Percentiles rank a stretch among this genome's conserved stretches.
These are phyloP conservation scores for Mycena galericulata DNA, from an alignment of 768 basidiomycete species.

Conservation along the genomic window DNA sequence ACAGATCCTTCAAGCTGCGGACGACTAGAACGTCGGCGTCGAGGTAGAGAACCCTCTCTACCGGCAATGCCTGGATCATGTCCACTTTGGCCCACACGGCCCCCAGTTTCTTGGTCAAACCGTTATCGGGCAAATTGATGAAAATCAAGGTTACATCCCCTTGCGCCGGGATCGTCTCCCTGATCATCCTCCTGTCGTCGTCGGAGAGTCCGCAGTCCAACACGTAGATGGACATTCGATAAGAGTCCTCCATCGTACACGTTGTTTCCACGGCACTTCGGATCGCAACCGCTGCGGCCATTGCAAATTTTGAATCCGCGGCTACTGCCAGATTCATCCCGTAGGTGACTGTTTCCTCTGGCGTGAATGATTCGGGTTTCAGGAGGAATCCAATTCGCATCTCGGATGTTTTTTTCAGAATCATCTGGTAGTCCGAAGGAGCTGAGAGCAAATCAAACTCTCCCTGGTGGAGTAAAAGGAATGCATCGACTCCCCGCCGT, in stretches of 20 bases:
- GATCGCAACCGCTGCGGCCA: conserved; percentile 62
- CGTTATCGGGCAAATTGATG: conserved; percentile 47
- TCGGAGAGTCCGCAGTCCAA: conserved; percentile 58
- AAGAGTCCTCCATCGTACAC: conserved; percentile 43
- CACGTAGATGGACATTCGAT: conserved; percentile 61
- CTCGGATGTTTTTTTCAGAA: conserved; percentile 61
- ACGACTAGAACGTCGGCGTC: conserved; percentile 66
- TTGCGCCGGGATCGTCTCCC: conserved; percentile 40
- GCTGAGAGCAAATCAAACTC: conserved; percentile 55
- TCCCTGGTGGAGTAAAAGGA: conserved; percentile 61
- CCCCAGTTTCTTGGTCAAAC: conserved; percentile 40
- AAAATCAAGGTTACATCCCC: conserved; percentile 57
- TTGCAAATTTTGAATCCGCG: conserved; percentile 57
- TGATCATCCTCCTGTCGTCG: conserved; percentile 49
- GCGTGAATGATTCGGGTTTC: conserved; percentile 19
- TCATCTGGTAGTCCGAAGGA: conserved; percentile 58
- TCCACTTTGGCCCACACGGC: conserved; percentile 65
- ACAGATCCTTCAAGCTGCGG: conserved; percentile 52
- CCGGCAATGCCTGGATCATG: conserved; percentile 57
- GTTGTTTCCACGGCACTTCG: conserved; percentile 45
- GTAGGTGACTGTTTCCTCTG: conserved; percentile 49
- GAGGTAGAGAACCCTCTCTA: conserved; percentile 63
- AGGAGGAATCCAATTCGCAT: conserved; percentile 66
- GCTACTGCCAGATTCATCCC: conserved; percentile 61
- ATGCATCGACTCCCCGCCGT: conserved; percentile 66